Conservation (phyloP, 805 yeast genomes). For the Teunomyces atbi region DNA sequence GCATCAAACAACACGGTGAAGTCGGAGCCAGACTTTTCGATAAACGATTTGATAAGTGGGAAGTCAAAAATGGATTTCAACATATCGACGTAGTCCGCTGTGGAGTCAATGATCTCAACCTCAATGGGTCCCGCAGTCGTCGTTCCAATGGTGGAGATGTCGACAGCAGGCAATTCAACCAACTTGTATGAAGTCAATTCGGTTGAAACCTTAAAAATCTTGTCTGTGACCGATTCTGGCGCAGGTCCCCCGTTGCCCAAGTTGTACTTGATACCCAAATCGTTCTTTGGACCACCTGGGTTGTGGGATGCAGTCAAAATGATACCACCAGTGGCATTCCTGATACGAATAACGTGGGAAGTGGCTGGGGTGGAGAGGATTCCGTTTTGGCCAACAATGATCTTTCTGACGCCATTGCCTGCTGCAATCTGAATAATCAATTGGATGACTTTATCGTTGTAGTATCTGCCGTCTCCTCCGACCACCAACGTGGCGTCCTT, state of each 20-base stretch:
- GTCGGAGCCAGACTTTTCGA: slow-evolving; percentile 46
- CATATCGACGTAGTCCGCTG: slow-evolving; percentile 72
- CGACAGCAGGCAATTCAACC: slow-evolving; percentile 61
- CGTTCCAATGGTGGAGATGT: slow-evolving; percentile 58
- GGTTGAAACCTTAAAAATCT: slow-evolving; percentile 72
- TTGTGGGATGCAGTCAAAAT: slow-evolving; percentile 95
- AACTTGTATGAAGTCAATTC: slow-evolving; percentile 59
- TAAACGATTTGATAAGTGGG: slow-evolving; percentile 69
- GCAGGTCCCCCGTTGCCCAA: slow-evolving; percentile 97
- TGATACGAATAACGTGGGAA: slow-evolving; percentile 82
- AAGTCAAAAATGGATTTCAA: slow-evolving; percentile 87
- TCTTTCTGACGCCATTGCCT: slow-evolving; percentile 84
- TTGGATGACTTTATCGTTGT: slow-evolving; percentile 78
- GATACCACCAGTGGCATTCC: slow-evolving; percentile 85
- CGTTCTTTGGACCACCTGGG: slow-evolving; percentile 94
- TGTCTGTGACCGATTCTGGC: slow-evolving; percentile 89
- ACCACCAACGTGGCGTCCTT: slow-evolving; percentile 73
- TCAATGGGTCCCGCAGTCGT: slow-evolving; percentile 52
- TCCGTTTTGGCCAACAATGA: slow-evolving; percentile 86
- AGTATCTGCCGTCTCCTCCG: slow-evolving; percentile 97
- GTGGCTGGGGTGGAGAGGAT: slow-evolving; percentile 95
- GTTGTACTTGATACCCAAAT: slow-evolving; percentile 94
- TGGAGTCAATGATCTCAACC: slow-evolving; percentile 81
- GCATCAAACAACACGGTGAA: slow-evolving; percentile 86
- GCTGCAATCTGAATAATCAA: slow-evolving; percentile 80